Evolutionary conservation across 2,329 filamentous ascomycete genomes (phyloP), one percentile per base, ranked within the genome.

Genomic region (Paraphaeosphaeria minitans): DNA sequence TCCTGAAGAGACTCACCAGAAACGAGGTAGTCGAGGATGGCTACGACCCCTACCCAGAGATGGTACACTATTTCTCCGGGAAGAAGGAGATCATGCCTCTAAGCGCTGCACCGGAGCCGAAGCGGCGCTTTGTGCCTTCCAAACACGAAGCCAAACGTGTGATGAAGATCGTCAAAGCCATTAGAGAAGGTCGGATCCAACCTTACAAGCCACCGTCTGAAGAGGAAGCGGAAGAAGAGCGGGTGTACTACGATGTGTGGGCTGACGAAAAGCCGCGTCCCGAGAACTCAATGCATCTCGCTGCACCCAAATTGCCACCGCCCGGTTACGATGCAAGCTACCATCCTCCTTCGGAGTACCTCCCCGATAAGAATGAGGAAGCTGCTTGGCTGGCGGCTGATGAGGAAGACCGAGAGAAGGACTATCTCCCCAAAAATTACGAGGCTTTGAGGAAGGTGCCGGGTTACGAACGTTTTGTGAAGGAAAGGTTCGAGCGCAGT

Each of bases 101-200:
- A 57, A 97, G 92, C 74, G 89, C 93, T 47, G 95, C 95, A 0
- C 95, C 95, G 7, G 95, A 99, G 75, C 95, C 95, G 1, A 99
- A 99, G 81, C 86, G 95, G 64, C 89, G 95, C 68, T 99, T 98
- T 76, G 81, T 99, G 10, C 95, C 96, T 7, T 98, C 94, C 48
- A 98, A 97, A 79, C 92, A 99, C 77, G 95, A 99, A 78, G 90
- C 92, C 33, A 97, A 97, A 82, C 87, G 93, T 57, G 87, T 99
- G 53, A 97, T 97, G 87, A 98, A 99, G 81, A 88, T 99, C 70
- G 95, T 98, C 55, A 92, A 91, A 72, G 95, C 95, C 39, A 99
- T 99, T 67, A 88, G 90, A 65, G 94, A 98, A 78, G 95, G 96
- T 37, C 88, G 93, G 51, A 98, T 99, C 66, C 81, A 96, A 70